Conservation (phyloP, 2,329 filamentous ascomycete species). For the Aureobasidium sp. region DNA sequence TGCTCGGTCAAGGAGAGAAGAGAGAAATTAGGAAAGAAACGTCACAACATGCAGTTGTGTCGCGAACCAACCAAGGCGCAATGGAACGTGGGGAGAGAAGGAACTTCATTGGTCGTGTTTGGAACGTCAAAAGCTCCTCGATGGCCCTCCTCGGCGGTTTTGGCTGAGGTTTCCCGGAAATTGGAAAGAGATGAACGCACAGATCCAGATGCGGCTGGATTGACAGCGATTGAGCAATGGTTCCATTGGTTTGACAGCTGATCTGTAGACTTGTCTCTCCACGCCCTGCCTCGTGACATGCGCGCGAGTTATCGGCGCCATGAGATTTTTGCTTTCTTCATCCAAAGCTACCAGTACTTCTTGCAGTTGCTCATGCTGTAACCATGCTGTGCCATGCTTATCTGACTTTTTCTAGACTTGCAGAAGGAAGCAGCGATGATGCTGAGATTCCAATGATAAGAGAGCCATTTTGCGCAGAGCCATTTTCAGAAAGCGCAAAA, state of each 20-base stretch:
- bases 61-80: background rate
- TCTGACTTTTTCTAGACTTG: conserved; percentile 35
- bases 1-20: conserved; percentile 5
- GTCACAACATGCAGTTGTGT: conserved; percentile 3
- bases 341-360: background rate
- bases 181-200: background rate
- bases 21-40: conserved; percentile 7
- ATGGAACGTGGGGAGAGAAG: conserved; percentile 2
- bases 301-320: background rate
- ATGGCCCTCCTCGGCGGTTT: background rate
- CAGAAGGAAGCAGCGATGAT: conserved; percentile 46
- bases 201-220: conserved; percentile 5
- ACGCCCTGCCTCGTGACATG: conserved; percentile 7
- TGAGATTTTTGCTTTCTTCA: background rate
- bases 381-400: conserved; percentile 45
- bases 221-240: conserved; percentile 7
- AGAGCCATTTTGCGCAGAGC: conserved; percentile 33
- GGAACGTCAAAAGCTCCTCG: background rate
- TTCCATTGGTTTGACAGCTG: conserved; percentile 9
- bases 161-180: background rate
- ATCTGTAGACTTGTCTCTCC: conserved; percentile 10
- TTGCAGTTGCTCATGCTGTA: background rate
- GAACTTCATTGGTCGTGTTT: conserved; percentile 8
- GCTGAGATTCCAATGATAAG: conserved; percentile 28
- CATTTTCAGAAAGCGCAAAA: background rate